Conservation (phyloP, 2,329 filamentous ascomycete genomes). For the Cryphonectria japonica region DNA sequence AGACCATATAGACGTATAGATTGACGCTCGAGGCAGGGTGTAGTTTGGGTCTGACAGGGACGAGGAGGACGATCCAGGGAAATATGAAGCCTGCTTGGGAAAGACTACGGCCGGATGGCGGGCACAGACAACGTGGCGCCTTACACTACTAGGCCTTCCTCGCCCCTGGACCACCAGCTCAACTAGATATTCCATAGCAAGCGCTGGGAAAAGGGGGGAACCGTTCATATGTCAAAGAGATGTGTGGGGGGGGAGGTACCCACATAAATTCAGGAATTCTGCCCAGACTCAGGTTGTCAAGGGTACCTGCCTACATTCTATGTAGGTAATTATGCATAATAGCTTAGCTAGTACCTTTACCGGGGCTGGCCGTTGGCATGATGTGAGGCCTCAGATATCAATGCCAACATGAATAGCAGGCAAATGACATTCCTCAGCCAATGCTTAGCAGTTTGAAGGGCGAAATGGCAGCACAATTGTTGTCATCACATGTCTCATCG, state of each 20-base stretch:
- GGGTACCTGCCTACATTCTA: neutral
- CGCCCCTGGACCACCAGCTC: neutral
- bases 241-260: neutral
- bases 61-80: neutral
- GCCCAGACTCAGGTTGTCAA: too few species aligned
- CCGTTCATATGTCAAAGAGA: neutral
- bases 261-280: neutral
- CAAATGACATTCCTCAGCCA: neutral
- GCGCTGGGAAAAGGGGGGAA: neutral
- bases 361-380: neutral
- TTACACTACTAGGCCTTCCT: neutral
- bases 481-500: neutral
- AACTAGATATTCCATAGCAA: neutral
- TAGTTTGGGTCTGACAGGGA: neutral
- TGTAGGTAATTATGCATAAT: conserved; percentile 1
- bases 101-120: neutral
- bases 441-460: neutral
- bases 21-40: neutral
- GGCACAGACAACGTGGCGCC: neutral
- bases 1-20: neutral
- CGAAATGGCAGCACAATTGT: neutral
- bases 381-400: neutral
- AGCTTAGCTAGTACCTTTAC: neutral
- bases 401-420: neutral
- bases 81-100: neutral